Evolutionary conservation across 2,329 filamentous ascomycete species (phyloP).

Genomic region (Neocucurbitaria cava): DNA sequence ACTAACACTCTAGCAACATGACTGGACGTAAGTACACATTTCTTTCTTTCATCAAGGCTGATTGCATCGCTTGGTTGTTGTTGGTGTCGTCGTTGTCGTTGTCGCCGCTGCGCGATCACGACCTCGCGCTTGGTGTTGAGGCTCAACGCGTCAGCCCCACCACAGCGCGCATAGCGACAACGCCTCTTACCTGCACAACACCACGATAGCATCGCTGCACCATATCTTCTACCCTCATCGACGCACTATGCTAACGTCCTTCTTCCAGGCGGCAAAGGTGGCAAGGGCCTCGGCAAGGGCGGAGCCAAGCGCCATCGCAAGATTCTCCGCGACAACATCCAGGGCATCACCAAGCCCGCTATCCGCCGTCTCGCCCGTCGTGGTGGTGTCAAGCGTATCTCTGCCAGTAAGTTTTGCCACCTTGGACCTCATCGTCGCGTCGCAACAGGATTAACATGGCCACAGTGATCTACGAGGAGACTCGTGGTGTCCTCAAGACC

Average conservation of each 20-base stretch:
- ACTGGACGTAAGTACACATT: slow-evolving; percentile 53
- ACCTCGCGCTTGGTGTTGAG: slow-evolving; percentile 35
- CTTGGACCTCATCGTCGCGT: slow-evolving; percentile 1
- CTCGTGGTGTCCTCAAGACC: slow-evolving; percentile 77
- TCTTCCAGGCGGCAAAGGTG: slow-evolving; percentile 59
- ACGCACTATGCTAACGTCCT: slow-evolving; percentile 43
- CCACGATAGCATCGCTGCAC: slow-evolving; percentile 21
- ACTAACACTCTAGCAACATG: slow-evolving; percentile 46
- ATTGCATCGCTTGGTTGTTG: slow-evolving; percentile 23
- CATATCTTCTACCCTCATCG: background rate
- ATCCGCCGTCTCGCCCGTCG: slow-evolving; percentile 63
- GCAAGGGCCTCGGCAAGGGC: slow-evolving; percentile 63
- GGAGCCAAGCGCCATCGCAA: slow-evolving; percentile 63
- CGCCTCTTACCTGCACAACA: slow-evolving; percentile 17
- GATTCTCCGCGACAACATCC: slow-evolving; percentile 64
- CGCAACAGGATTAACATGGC: slow-evolving; percentile 30
- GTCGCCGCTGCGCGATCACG: slow-evolving; percentile 18
- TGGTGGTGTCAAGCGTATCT: slow-evolving; percentile 62
- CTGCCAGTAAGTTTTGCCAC: slow-evolving; percentile 55
- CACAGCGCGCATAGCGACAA: slow-evolving; percentile 18
- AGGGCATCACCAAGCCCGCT: slow-evolving; percentile 62
- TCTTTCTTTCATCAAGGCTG: slow-evolving; percentile 12
- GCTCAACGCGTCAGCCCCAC: slow-evolving; percentile 35
- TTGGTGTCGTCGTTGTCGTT: slow-evolving; percentile 18
- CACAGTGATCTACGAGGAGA: slow-evolving; percentile 79